Percentiles rank a stretch among this genome's conserved stretches.
Conservation (phyloP, 441 rosid species). For the Viola pubescens region DNA sequence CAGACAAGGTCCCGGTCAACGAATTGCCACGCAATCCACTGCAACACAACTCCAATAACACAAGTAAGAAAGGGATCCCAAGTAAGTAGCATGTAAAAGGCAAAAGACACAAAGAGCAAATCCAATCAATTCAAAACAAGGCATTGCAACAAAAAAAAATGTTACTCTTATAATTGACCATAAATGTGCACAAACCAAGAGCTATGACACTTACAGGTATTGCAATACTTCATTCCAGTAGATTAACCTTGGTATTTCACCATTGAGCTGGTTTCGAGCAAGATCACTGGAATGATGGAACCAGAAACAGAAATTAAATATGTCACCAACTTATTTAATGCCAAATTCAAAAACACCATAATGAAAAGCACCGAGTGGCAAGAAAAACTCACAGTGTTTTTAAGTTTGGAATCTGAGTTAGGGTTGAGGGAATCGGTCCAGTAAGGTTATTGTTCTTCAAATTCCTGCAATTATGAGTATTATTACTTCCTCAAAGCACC, state of each 20-base stretch:
- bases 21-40: slow-evolving; percentile 82
- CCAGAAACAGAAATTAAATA: no score
- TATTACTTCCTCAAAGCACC: not conserved
- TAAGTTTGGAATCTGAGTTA: slow-evolving; percentile 83
- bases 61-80: not conserved
- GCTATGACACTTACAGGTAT: slow-evolving; percentile 54
- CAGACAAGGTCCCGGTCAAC: slow-evolving; percentile 68
- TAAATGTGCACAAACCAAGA: not conserved
- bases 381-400: slow-evolving; percentile 56
- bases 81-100: no score
- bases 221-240: slow-evolving; percentile 96
- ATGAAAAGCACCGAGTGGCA: not conserved
- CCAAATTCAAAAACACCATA: not conserved
- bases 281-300: slow-evolving; percentile 50
- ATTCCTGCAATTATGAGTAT: slow-evolving; percentile 33
- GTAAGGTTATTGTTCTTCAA: slow-evolving; percentile 74
- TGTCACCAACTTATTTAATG: not conserved
- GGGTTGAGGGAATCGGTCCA: slow-evolving; percentile 87
- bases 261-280: slow-evolving; percentile 69
- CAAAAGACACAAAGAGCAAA: not conserved
- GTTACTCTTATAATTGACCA: not conserved
- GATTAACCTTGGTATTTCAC: slow-evolving; percentile 78
- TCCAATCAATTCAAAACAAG: no score
- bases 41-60: slow-evolving; percentile 1
- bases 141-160: not conserved